Evolutionary conservation across 106 monocot genomes (phyloP).

Genomic region (Ottelia alismoides): DNA sequence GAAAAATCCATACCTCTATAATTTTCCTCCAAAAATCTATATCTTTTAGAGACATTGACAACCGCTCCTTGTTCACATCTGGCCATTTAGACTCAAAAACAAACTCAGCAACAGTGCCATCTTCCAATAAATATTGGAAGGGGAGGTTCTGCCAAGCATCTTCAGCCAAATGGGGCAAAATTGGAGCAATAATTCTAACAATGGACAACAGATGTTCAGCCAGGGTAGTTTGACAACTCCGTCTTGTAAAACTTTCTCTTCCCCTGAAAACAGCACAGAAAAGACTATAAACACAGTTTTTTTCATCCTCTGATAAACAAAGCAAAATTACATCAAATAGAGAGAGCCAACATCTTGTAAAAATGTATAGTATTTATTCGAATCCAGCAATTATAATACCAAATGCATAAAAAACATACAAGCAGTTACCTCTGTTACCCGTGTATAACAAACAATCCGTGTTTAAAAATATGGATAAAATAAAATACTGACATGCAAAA

Average conservation of each 20-base stretch:
- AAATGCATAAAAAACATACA: too few species aligned
- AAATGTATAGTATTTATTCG: too few species aligned
- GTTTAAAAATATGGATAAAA: too few species aligned
- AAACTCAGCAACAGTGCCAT: conserved; percentile 55
- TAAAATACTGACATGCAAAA: too few species aligned
- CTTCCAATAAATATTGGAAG: conserved; percentile 42
- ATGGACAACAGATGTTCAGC: conserved; percentile 68
- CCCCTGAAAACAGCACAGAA: too few species aligned
- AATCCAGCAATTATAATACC: too few species aligned
- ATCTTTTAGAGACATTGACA: conserved; percentile 40
- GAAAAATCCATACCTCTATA: conserved; percentile 94
- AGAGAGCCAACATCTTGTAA: too few species aligned
- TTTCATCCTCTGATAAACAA: too few species aligned
- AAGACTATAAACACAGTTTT: too few species aligned
- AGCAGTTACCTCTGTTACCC: too few species aligned
- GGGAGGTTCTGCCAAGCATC: conserved; percentile 99
- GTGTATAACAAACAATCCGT: too few species aligned
- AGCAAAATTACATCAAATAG: too few species aligned
- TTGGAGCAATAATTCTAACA: conserved; percentile 73
- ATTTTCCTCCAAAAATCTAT: conserved; percentile 67
- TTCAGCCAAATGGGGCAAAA: conserved; percentile 83
- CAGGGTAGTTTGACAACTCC: conserved; percentile 92
- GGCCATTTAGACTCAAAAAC: conserved; percentile 90
- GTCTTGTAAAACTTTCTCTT: conserved; percentile 64
- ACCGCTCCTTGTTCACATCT: conserved; percentile 42